Conservation (phyloP, 768 basidiomycete genomes). For the Pholiota molesta region DNA sequence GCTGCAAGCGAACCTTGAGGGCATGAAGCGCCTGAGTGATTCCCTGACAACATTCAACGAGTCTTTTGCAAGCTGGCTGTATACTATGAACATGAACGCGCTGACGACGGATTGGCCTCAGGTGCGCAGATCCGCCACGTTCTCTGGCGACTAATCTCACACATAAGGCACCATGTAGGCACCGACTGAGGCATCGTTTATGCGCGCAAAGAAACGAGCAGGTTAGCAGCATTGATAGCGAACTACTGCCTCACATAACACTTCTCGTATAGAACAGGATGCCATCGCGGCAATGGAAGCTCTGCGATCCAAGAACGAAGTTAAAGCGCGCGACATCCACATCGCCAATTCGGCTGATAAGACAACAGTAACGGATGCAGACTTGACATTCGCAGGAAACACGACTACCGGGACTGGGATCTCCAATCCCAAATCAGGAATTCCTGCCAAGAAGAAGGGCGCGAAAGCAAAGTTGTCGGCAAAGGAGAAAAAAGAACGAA, state of each 20-base stretch:
- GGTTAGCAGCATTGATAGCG: constrained; percentile 38
- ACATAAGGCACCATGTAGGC: constrained; percentile 40
- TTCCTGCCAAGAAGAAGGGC: constrained; percentile 53
- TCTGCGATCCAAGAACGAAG: constrained; percentile 40
- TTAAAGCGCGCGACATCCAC: constrained; percentile 37
- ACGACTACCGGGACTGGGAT: constrained; percentile 36
- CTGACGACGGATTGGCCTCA: constrained; percentile 94
- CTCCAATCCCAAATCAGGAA: constrained; percentile 37
- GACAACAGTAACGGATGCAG: constrained; percentile 43
- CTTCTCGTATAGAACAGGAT: constrained; percentile 53
- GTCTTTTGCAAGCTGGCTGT: constrained; percentile 89
- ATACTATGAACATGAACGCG: constrained; percentile 93
- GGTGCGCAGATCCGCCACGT: constrained; percentile 39
- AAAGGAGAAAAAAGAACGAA: constrained; percentile 84
- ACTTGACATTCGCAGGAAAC: constrained; percentile 45
- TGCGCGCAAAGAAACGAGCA: constrained; percentile 59
- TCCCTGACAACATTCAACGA: constrained; percentile 90
- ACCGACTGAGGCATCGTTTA: constrained; percentile 62
- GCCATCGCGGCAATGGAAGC: constrained; percentile 59
- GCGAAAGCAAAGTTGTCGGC: constrained; percentile 70
- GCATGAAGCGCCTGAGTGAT: constrained; percentile 69
- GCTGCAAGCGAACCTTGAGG: constrained; percentile 74
- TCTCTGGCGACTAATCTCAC: constrained; percentile 9
- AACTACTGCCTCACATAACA: not conserved
- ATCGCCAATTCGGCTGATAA: constrained; percentile 37